A percentile compares a stretch with the other conserved stretches of the same genome.
Conservation (phyloP, 2,329 filamentous ascomycete species). For the Aspergillus flavus region DNA sequence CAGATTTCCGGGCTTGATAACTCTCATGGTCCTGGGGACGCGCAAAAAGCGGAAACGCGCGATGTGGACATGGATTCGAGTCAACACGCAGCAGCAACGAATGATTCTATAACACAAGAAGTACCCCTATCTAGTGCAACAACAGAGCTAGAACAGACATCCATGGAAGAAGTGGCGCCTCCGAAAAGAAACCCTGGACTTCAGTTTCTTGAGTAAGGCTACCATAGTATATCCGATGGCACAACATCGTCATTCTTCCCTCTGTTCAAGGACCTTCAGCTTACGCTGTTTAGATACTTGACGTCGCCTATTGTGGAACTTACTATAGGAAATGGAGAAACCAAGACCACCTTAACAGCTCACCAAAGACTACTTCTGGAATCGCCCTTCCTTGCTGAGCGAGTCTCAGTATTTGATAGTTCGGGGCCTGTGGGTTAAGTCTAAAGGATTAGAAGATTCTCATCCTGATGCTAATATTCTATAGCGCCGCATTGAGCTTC, state of each 20-base stretch:
- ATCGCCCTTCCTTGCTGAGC: constrained; percentile 73
- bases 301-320: constrained; percentile 70
- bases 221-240: background rate
- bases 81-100: constrained; percentile 10
- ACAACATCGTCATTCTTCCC: background rate
- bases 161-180: constrained; percentile 17
- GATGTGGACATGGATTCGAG: constrained; percentile 30
- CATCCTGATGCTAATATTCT: constrained; percentile 4
- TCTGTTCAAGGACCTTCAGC: background rate
- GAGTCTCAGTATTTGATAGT: constrained; percentile 63
- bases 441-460: background rate
- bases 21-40: background rate
- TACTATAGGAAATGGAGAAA: constrained; percentile 63
- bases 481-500: constrained; percentile 70
- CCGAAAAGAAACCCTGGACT: constrained; percentile 23
- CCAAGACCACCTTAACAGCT: constrained; percentile 68
- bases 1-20: constrained; percentile 17
- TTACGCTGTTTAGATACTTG: constrained; percentile 53
- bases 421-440: constrained; percentile 60
- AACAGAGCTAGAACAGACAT: constrained; percentile 17
- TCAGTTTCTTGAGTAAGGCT: constrained; percentile 36
- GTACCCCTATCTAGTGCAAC: constrained; percentile 22
- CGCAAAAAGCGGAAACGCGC: constrained; percentile 10
- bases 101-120: constrained; percentile 24
- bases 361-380: constrained; percentile 76